Base-by-base conservation (phyloP, 805 yeast genomes). In the Spathaspora girioi region DNA sequence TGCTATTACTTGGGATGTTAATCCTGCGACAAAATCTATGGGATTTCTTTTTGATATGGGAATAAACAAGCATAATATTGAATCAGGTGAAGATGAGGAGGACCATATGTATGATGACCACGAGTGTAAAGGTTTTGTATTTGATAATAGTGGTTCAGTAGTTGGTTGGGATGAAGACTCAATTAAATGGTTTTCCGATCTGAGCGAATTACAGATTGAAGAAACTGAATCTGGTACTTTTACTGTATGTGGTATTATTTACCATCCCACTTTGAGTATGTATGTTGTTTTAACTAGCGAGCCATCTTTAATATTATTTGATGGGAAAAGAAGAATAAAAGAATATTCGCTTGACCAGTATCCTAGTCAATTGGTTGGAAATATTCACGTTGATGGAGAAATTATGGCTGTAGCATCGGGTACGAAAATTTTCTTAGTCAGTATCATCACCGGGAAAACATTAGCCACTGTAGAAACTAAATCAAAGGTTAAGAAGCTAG, bases 341-440 rank as follows among this genome's bases (percentile, higher is more conserved):
- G 3, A 4, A 15, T 42, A 19, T 23, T 42, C 44, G 2, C 4
- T 42, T 19, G 7, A 20, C 17, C 29, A 9, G 14, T 6, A 15
- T 11, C 44, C 27, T 7, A n/a, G 29, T 3, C 10, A 12, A 2
- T 3, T 42, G 3, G 11, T 6, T 10, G 67, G 64, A 9, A 71
- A 55, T 15, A 56, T 78, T 9, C 83, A 79, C 54, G 78, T 77
- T 20, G 83, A 79, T 59, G 83, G 83, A 2, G 73, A 70, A 2
- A 61, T 79, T 14, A 51, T 76, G 1, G 80, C 76, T 0, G 53
- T 77, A 1, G 80, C 79, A 1, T 62, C 63, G 1, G 48, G 56
- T 5, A 56, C 66, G 17, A 54, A 59, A 12, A 66, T 80, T 5
- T 52, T 59, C 2, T 67, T 81, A 4, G 70, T 64, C 55, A 76